phyloP scores from a whole-genome alignment of 2,329 filamentous ascomycete genomes.

The Xylaria sp. region DNA sequence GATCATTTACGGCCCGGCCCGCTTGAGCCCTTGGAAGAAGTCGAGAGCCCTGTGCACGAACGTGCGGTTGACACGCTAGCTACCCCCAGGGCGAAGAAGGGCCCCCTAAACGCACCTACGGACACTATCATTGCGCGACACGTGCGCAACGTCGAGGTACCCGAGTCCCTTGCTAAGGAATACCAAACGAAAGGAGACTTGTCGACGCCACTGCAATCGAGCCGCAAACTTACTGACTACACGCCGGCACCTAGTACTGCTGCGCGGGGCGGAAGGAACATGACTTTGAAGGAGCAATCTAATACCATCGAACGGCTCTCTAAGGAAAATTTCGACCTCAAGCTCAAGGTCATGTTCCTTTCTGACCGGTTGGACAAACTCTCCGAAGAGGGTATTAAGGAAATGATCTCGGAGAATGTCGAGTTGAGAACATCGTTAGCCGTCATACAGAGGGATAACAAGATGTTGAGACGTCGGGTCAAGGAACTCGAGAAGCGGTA shows the following conservation, averaged over 20 bases:
- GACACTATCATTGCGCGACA: constrained; percentile 91
- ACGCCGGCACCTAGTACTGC: constrained; percentile 63
- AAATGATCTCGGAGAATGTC: constrained; percentile 98
- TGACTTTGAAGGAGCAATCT: constrained; percentile 97
- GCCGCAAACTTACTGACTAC: constrained; percentile 60
- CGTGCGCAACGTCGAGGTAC: constrained; percentile 89
- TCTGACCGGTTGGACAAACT: constrained; percentile 92
- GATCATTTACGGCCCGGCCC: constrained; percentile 57
- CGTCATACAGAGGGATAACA: constrained; percentile 90
- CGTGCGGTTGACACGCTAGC: constrained; percentile 62
- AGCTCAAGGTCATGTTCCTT: constrained; percentile 96
- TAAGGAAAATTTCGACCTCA: constrained; percentile 98
- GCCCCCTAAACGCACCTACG: constrained; percentile 72
- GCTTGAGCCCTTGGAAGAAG: constrained; percentile 62
- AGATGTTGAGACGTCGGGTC: constrained; percentile 79
- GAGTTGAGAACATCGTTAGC: constrained; percentile 91
- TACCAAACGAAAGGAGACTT: constrained; percentile 80
- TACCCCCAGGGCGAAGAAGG: constrained; percentile 74
- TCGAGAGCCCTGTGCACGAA: constrained; percentile 51
- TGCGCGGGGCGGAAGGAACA: constrained; percentile 69
- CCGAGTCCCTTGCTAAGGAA: constrained; percentile 85
- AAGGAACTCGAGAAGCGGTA: constrained; percentile 88
- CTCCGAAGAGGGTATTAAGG: constrained; percentile 95
- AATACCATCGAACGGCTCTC: constrained; percentile 95
- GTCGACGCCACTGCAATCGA: constrained; percentile 59